These are phyloP conservation scores for Emergomyces orientalis DNA, from an alignment of 2,329 filamentous ascomycete genomes.

Conservation along the genomic window DNA sequence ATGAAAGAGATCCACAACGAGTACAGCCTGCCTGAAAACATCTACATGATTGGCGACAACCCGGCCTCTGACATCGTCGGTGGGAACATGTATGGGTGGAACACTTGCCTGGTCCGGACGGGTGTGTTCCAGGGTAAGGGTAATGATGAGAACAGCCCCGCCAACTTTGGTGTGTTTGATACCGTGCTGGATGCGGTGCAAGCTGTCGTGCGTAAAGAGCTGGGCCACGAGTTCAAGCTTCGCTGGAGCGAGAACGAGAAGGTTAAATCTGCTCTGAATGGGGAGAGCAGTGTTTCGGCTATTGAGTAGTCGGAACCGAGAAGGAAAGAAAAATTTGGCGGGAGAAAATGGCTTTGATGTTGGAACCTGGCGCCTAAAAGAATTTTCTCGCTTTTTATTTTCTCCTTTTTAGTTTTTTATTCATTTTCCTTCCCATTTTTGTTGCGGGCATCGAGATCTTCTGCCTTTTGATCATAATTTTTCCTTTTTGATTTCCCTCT, in stretches of 20 bases:
- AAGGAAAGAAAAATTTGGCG: background rate
- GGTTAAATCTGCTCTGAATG: slow-evolving; percentile 57
- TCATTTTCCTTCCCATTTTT: background rate
- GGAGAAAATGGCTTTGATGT: background rate
- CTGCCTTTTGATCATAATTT: background rate
- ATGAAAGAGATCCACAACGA: slow-evolving; percentile 69
- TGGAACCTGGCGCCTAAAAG: background rate
- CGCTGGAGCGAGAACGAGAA: slow-evolving; percentile 54
- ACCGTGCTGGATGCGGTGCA: slow-evolving; percentile 65
- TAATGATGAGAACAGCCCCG: slow-evolving; percentile 68
- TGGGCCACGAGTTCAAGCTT: slow-evolving; percentile 66
- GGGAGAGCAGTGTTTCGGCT: slow-evolving; percentile 42
- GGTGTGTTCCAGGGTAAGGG: slow-evolving; percentile 69
- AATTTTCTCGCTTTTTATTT: background rate
- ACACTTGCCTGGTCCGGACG: slow-evolving; percentile 67
- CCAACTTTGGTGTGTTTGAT: slow-evolving; percentile 65
- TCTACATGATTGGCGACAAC: slow-evolving; percentile 72
- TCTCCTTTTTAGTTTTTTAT: no score
- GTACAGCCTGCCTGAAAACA: slow-evolving; percentile 56
- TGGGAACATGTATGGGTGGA: slow-evolving; percentile 75
- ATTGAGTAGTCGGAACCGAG: slow-evolving; percentile 28
- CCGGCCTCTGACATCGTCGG: slow-evolving; percentile 64
- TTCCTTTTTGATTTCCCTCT: background rate
- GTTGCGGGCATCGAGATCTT: background rate
- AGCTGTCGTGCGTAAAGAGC: slow-evolving; percentile 57